Evolutionary conservation across 73 alveolate species (phyloP), one percentile per base, ranked within the genome.

Genomic region (Paramecium sonneborni): DNA sequence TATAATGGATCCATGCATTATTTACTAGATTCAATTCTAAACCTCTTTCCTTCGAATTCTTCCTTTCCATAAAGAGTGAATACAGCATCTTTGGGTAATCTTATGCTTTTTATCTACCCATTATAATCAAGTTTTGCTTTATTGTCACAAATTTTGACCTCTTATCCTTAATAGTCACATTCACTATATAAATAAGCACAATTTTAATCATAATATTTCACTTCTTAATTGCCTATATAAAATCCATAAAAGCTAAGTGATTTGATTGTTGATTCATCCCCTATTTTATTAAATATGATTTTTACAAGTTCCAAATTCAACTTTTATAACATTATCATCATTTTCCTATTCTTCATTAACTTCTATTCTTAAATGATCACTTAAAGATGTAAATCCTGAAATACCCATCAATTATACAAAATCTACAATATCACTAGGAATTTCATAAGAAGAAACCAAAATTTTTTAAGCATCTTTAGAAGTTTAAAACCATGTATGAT

Each of bases 111-210:
- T 12, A 79, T 44, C 41, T 79, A 39, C 28, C 69, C 90, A 21
- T 38, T 24, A 7, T 79, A 79, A 5, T 79, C 46, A n/a, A 79
- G 3, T 12, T 43, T 46, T 1, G 44, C 90, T 24, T 43, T 9
- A 26, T 38, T 41, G 24, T 46, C 48, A 34, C 90, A 79, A 11
- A 79, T 79, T 48, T 79, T 79, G 30, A 79, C 24, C 11, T 41
- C 72, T 12, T 79, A 20, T 43, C 90, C 90, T 79, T 79, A 23
- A 34, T 24, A 79, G 41, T 79, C 55, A 23, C 90, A 79, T 24
- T 79, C 90, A 24, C 90, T 79, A 44, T 41, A 79, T 43, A 79
- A 46, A 26, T 79, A 79, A 79, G 90, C 90, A 43, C 90, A 79
- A 26, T 46, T 46, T 44, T 79, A 24, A 43, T 79, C 90, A 21